Base-by-base conservation (phyloP, 2,329 filamentous ascomycete species). In the Dothideomycetes sp. region DNA sequence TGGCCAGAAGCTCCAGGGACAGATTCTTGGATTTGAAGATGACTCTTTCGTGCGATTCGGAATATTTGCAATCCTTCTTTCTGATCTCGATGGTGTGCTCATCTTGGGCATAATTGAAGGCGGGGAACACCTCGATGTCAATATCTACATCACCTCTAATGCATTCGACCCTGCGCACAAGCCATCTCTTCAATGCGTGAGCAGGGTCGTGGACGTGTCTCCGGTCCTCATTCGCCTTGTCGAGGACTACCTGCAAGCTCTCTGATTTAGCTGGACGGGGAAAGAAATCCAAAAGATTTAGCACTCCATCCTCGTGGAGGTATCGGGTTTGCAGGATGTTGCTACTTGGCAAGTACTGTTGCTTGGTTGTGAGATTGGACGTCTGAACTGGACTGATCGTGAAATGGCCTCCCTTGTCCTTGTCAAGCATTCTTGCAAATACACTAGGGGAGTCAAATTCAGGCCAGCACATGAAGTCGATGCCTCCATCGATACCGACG, bases 401-500 rank as follows among this genome's bases (percentile, higher is more conserved):
- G 58, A 84, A 86, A 56, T 80, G 75, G 0, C 82, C 83, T 17
- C 83, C 82, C 53, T 81, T 84, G 49, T 81, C 65, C 52, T 82
- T 80, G 59, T 87, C 82, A 3, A 87, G 61, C 12, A 87, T 67
- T 31, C 81, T 75, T 52, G 80, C 84, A 56, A 87, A 87, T 36
- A 87, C 62, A 0, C 79, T 79, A 0, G 82, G 81, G 4, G 81
- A 85, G 57, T 87, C 82, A 54, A 87, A 87, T 48, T 84, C 76
- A 3, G 81, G 82, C 77, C 81, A 87, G 58, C 81, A 86, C 79
- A 86, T 82, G 50, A 78, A 84, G 54, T 85, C 82, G 42, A 87
- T 60, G 47, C 79, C 81, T 17, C 81, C 81, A 52, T 81, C 77
- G 53, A 82, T 81, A 47, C 79, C 81, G 16, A 84, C 71, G n/a